Evolutionary conservation across 306 rosid species (phyloP).

Genomic region (Biancaea sappan): DNA sequence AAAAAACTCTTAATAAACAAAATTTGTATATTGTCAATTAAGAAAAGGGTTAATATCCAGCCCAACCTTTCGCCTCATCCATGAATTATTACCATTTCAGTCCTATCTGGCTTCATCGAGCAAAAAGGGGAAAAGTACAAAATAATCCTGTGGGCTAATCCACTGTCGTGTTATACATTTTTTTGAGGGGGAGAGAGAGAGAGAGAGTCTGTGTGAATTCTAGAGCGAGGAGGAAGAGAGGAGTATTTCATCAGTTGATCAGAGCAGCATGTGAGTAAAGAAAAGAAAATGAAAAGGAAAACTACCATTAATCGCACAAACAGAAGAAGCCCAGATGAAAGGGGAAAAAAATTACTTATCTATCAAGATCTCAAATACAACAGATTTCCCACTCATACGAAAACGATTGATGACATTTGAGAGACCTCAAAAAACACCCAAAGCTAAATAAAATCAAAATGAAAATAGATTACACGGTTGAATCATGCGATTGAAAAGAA

Average conservation of each 20-base stretch:
- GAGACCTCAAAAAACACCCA: constrained; percentile 18
- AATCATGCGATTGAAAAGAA: neutral
- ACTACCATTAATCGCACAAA: neutral
- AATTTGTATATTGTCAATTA: no score
- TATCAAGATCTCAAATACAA: neutral
- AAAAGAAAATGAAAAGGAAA: neutral
- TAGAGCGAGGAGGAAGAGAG: constrained; percentile 33
- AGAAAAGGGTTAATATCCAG: constrained; percentile 2
- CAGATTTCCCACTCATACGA: constrained; percentile 13
- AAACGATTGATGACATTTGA: constrained; percentile 23
- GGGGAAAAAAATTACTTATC: neutral
- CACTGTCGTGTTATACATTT: constrained; percentile 34
- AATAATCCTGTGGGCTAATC: constrained; percentile 51
- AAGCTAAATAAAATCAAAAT: constrained; percentile 7
- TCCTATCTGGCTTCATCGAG: neutral
- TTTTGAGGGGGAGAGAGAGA: no score
- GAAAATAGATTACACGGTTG: constrained; percentile 7
- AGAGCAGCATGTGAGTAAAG: neutral
- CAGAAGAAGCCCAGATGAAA: neutral
- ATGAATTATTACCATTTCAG: neutral
- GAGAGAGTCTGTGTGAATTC: constrained; percentile 18
- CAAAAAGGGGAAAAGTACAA: constrained; percentile 47
- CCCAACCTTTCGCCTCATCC: constrained; percentile 36
- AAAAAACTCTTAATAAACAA: no score
- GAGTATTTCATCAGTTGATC: constrained; percentile 57